A percentile compares a stretch with the other conserved stretches of the same genome.
Evolutionary conservation across 768 basidiomycete genomes (phyloP).

Genomic region (Phlegmacium glaucopus): DNA sequence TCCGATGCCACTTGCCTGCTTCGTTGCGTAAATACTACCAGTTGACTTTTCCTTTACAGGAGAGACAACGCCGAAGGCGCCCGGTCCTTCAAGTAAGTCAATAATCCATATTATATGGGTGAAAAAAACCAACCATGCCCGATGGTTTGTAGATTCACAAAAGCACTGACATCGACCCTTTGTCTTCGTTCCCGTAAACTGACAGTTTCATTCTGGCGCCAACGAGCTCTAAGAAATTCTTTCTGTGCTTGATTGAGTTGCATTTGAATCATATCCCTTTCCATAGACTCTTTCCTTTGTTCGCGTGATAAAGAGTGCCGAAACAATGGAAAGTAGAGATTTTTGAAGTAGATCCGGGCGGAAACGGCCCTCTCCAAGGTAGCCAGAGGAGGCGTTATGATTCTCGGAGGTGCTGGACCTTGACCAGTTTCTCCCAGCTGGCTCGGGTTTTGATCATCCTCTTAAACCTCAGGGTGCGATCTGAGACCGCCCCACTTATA

Average conservation of each 20-base stretch:
- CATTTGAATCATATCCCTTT: slow-evolving; percentile 80
- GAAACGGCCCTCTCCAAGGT: slow-evolving; percentile 94
- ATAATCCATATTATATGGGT: slow-evolving; percentile 11
- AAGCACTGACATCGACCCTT: slow-evolving; percentile 82
- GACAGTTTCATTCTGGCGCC: slow-evolving; percentile 86
- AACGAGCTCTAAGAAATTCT: slow-evolving; percentile 64
- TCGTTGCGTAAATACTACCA: slow-evolving; percentile 91
- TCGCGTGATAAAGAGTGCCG: slow-evolving; percentile 85
- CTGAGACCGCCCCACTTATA: slow-evolving; percentile 56
- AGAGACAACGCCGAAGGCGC: slow-evolving; percentile 95
- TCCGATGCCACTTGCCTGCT: slow-evolving; percentile 59
- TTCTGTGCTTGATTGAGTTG: slow-evolving; percentile 68
- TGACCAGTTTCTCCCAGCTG: slow-evolving; percentile 28
- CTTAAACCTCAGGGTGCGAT: slow-evolving; percentile 64
- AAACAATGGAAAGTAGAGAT: slow-evolving; percentile 81
- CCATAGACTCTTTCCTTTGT: slow-evolving; percentile 81
- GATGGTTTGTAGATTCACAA: slow-evolving; percentile 89
- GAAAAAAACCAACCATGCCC: slow-evolving; percentile 68
- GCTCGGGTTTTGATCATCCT: slow-evolving; percentile 42
- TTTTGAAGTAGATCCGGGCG: slow-evolving; percentile 92
- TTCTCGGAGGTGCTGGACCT: slow-evolving; percentile 37
- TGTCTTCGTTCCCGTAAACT: slow-evolving; percentile 81
- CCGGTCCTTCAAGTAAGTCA: slow-evolving; percentile 36
- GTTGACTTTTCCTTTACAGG: slow-evolving; percentile 81
- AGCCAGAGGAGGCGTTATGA: slow-evolving; percentile 80